Conservation (phyloP, 768 basidiomycete genomes). For the Hygrophoropsis aurantiaca region DNA sequence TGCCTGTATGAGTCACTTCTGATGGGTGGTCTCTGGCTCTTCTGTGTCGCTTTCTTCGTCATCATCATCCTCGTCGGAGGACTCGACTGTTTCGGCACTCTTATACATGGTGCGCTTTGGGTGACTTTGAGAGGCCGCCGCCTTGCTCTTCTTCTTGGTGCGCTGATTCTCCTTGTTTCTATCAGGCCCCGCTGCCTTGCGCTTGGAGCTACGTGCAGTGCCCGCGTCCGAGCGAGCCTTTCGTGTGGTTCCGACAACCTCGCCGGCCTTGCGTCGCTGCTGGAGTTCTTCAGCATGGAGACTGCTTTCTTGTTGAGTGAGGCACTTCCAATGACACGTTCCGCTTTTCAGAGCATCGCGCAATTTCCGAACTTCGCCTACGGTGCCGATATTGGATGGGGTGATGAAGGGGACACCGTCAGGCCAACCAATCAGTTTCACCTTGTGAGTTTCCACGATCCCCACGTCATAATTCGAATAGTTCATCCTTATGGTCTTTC, state of each 20-base stretch:
- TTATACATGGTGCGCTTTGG: too few species aligned
- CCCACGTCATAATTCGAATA: constrained; percentile 11
- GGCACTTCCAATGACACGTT: constrained; percentile 1
- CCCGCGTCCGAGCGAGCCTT: constrained; percentile 2
- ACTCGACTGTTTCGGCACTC: too few species aligned
- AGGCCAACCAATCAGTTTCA: constrained; percentile 17
- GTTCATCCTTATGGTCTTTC: constrained; percentile 7
- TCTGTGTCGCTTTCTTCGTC: too few species aligned
- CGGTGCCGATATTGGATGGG: constrained; percentile 5
- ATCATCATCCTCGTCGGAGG: too few species aligned
- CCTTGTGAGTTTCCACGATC: constrained; percentile 10
- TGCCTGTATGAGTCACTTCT: too few species aligned
- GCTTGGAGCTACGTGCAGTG: too few species aligned
- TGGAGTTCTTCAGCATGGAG: neutral
- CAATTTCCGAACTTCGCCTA: constrained; percentile 3
- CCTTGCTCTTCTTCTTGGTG: too few species aligned
- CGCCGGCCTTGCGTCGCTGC: neutral
- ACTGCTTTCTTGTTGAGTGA: neutral
- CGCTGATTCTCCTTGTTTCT: too few species aligned
- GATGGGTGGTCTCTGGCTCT: too few species aligned
- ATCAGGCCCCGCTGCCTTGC: too few species aligned
- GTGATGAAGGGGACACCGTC: constrained; percentile 5
- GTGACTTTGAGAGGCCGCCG: too few species aligned
- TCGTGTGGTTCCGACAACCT: neutral
- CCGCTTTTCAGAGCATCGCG: constrained; percentile 3